Evolutionary conservation across 164 flowering plant genomes (phyloP).

Genomic region (Umbilicus rupestris): DNA sequence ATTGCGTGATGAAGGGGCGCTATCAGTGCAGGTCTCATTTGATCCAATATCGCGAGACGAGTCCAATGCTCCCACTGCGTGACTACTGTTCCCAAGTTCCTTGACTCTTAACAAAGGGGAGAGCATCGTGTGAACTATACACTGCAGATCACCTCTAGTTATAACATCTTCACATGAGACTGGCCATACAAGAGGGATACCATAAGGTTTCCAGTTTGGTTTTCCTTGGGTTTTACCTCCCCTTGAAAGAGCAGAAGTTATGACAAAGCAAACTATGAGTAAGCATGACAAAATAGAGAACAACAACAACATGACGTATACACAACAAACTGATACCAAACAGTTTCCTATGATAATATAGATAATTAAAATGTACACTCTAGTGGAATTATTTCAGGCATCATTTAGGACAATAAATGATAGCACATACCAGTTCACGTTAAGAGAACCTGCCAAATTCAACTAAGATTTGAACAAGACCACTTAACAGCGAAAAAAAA

Average conservation of each 20-base stretch:
- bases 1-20: slow-evolving; percentile 16
- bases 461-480: too few species aligned
- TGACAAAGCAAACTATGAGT: not conserved
- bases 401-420: too few species aligned
- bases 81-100: slow-evolving; percentile 16
- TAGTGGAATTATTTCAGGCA: not conserved
- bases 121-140: slow-evolving; percentile 50
- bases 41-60: slow-evolving; percentile 10
- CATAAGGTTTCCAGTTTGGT: slow-evolving; percentile 61
- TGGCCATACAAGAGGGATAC: slow-evolving; percentile 65
- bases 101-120: slow-evolving; percentile 51
- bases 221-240: slow-evolving; percentile 27
- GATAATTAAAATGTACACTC: not conserved
- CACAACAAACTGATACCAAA: not conserved
- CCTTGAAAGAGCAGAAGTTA: slow-evolving; percentile 25
- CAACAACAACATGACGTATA: not conserved
- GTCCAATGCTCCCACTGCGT: slow-evolving; percentile 14
- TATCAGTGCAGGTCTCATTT: slow-evolving; percentile 12
- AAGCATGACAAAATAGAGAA: not conserved
- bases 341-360: not conserved
- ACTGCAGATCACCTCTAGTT: slow-evolving; percentile 57
- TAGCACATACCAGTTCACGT: not conserved
- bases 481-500: too few species aligned
- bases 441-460: not conserved
- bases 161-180: slow-evolving; percentile 49